These are phyloP conservation scores for Hanseniaspora guilliermondii DNA, from an alignment of 805 yeast species.

Conservation along the genomic window DNA sequence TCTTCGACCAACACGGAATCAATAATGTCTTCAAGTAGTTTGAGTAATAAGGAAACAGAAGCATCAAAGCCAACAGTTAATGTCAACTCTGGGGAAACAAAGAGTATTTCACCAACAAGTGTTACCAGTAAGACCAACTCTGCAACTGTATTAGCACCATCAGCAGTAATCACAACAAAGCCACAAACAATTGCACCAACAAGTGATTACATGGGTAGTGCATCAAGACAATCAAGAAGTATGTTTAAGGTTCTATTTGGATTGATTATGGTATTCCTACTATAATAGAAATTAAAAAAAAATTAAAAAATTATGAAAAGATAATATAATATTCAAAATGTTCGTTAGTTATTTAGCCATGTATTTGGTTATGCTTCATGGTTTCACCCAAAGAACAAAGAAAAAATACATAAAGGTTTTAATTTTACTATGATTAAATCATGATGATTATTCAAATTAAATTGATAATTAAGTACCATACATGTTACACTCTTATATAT, in stretches of 20 bases:
- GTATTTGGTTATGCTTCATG: neutral
- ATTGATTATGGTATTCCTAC: neutral
- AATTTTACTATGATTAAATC: too few relatives aligned
- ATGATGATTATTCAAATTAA: too few relatives aligned
- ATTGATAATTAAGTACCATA: too few relatives aligned
- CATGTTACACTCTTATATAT: too few relatives aligned
- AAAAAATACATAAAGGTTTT: too few relatives aligned
- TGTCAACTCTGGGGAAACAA: too few relatives aligned
- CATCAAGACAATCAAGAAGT: neutral
- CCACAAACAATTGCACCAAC: neutral
- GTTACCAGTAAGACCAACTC: neutral
- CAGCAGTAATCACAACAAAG: neutral
- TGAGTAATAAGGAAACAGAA: too few relatives aligned
- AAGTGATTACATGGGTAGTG: neutral
- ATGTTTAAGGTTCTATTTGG: neutral
- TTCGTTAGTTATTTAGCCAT: neutral
- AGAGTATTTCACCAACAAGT: too few relatives aligned
- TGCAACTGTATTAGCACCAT: neutral
- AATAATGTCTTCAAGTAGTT: too few relatives aligned
- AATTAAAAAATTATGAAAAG: neutral
- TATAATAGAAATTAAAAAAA: neutral
- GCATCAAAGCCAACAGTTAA: too few relatives aligned
- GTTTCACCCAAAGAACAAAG: too few relatives aligned
- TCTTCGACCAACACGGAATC: too few relatives aligned
- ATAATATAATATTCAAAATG: neutral